Evolutionary conservation across 2,329 filamentous ascomycete genomes (phyloP).

Genomic region (Nemania sp.): DNA sequence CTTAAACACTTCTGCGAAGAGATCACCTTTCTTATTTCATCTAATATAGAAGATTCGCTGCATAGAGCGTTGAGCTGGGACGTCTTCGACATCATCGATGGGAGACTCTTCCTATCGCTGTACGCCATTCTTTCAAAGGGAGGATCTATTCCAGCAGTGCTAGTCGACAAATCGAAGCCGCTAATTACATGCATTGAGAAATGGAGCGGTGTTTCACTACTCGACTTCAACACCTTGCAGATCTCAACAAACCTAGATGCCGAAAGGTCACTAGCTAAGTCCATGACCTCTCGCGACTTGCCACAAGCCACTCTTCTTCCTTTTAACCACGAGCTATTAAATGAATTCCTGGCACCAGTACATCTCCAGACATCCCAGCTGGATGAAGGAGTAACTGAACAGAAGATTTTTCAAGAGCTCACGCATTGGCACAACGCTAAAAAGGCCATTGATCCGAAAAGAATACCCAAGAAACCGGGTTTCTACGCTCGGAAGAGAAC

Average conservation of each 20-base stretch:
- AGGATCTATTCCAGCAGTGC: constrained; percentile 30
- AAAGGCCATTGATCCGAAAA: constrained; percentile 59
- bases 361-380: constrained; percentile 51
- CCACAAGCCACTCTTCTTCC: constrained; percentile 53
- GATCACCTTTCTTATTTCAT: constrained; percentile 20
- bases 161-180: constrained; percentile 39
- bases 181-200: constrained; percentile 26
- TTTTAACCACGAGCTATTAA: constrained; percentile 61
- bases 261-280: background rate
- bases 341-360: constrained; percentile 59
- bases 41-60: background rate
- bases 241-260: constrained; percentile 14
- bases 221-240: constrained; percentile 14
- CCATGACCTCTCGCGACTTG: background rate
- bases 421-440: constrained; percentile 74
- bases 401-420: constrained; percentile 61
- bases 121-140: constrained; percentile 12
- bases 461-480: constrained; percentile 42
- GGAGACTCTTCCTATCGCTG: constrained; percentile 46
- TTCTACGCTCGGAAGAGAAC: constrained; percentile 60
- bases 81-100: constrained; percentile 52
- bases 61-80: constrained; percentile 43
- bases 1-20: constrained; percentile 38
- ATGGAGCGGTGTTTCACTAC: constrained; percentile 28
- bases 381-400: constrained; percentile 41